Base-by-base conservation (phyloP, 371 early-diverging fungal genomes). In the Syncephalastrum racemosum region DNA sequence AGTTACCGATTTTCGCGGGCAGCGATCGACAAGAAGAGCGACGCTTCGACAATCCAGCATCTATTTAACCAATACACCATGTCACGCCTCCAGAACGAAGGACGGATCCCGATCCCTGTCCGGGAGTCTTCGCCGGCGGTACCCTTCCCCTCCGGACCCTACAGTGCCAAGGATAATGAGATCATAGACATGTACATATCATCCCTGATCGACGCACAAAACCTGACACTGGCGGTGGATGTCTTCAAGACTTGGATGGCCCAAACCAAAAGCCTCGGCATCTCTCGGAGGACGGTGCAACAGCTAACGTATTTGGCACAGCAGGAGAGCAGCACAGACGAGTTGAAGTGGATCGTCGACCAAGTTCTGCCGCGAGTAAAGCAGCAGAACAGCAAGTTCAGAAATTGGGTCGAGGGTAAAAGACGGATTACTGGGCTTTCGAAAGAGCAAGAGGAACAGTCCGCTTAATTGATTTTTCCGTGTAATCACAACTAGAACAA, bases 121-220 rank as follows among this genome's bases (percentile, higher is more conserved):
- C 67, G 71, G 20, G 67, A 74, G 45, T 31, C 31, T 14, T 50
- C 66, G 1, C 60, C 58, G 0, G 64, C 70, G 16, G 63, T 72
- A 4, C 74, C 80, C 0, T 76, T 79, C 60, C 80, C 77, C 1
- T 65, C 77, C 4, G 74, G 63, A 10, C 80, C 80, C 23, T 79
- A 79, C 46, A 64, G 58, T 16, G n/a, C 31, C 18, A n/a, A 61
- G 10, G 80, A 79, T 49, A 62, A 63, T 27, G 45, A 61, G 14
- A 72, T 79, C 55, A 76, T 79, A 16, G 63, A 79, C 49, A 66
- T 67, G 23, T 79, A 70, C 27, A 23, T 79, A 22, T 52, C 54
- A 8, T 56, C 77, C 0, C 45, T 76, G 16, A 23, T 79, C 8
- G 72, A 72, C 51, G 56, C 66, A 13, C 71, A 79, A 62, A 63